A percentile compares a stretch with the other conserved stretches of the same genome.
These are phyloP conservation scores for Aquanectria penicillioides DNA, from an alignment of 2,329 filamentous ascomycete genomes.

Conservation along the genomic window DNA sequence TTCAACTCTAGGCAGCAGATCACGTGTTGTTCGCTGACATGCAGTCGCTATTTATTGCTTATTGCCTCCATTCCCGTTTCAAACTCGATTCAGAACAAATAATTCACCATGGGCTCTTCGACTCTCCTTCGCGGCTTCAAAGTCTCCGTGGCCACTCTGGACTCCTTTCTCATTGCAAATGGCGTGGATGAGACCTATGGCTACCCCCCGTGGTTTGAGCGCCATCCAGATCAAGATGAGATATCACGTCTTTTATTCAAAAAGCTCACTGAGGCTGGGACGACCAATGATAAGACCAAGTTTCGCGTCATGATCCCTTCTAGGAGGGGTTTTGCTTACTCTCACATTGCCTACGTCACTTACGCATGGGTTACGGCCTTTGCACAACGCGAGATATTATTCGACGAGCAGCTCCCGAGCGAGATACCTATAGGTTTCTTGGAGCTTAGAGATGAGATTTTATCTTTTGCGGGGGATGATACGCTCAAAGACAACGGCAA, in stretches of 20 bases:
- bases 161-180: constrained; percentile 14
- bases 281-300: constrained; percentile 8
- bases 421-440: background rate
- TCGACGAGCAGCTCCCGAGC: constrained; percentile 8
- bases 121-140: constrained; percentile 18
- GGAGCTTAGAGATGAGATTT: background rate
- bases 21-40: no score
- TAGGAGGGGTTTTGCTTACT: background rate
- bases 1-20: no score
- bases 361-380: constrained; percentile 14
- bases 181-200: constrained; percentile 5
- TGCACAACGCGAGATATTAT: background rate
- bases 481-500: background rate
- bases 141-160: constrained; percentile 14
- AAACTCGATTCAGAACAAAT: no score
- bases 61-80: no score
- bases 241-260: constrained; percentile 11
- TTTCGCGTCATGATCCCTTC: constrained; percentile 15
- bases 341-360: constrained; percentile 12
- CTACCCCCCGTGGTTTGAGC: constrained; percentile 1
- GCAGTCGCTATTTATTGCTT: no score
- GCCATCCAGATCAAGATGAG: constrained; percentile 10
- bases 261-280: constrained; percentile 7
- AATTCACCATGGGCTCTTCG: constrained; percentile 2
- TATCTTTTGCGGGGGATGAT: background rate